phyloP scores from a whole-genome alignment of 139 green algal genomes.

The Chlorella vulgaris region DNA sequence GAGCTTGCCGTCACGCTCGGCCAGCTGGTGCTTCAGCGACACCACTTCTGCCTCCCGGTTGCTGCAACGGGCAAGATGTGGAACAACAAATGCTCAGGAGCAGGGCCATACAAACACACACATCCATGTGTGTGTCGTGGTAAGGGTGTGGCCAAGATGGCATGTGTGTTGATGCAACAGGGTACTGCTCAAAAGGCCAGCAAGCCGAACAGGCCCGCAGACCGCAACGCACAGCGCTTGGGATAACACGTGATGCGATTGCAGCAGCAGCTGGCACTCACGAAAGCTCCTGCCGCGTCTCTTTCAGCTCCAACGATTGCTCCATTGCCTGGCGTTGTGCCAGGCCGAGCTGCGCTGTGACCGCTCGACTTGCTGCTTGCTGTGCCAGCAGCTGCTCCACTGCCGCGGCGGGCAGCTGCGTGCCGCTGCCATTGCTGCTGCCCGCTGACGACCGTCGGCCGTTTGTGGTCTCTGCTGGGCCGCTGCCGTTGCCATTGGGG shows the following conservation, averaged over 20 bases:
- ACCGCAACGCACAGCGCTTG: no score
- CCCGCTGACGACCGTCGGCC: background rate
- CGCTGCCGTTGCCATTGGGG: background rate
- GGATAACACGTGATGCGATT: no score
- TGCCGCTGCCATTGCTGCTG: background rate
- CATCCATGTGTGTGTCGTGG: no score
- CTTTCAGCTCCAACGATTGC: conserved; percentile 17
- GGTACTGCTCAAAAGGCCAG: no score
- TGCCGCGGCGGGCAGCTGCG: background rate
- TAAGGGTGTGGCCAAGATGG: no score
- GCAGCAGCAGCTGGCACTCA: background rate
- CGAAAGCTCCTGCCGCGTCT: conserved; percentile 8
- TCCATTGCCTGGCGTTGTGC: conserved; percentile 16
- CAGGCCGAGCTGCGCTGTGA: background rate
- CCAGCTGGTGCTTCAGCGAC: conserved; percentile 12
- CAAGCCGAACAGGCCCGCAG: no score
- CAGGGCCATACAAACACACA: background rate
- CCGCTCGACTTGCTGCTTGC: background rate
- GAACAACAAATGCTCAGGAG: background rate
- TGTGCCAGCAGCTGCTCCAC: conserved; percentile 27
- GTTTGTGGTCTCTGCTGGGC: background rate
- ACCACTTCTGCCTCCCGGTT: conserved; percentile 10
- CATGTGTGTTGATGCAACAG: background rate
- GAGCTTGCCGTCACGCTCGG: conserved; percentile 29
- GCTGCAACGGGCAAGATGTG: background rate